Evolutionary conservation across 148 eudicot genomes (phyloP), one percentile per base, ranked within the genome.

Genomic region (Amaranthus cruentus): DNA sequence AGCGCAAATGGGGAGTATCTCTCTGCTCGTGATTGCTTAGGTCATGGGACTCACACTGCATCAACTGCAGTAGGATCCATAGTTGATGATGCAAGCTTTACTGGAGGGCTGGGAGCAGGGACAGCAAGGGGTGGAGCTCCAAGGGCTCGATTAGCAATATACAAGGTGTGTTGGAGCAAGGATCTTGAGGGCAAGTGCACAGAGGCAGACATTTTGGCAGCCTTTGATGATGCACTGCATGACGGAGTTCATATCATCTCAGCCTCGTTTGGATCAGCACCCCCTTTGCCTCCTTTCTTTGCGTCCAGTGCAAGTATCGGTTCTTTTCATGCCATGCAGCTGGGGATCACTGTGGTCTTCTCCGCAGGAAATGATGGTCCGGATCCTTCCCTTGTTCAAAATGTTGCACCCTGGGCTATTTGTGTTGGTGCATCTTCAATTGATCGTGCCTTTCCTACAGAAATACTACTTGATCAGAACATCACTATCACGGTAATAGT

Each of bases 171-270:
- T 64, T 64, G 68, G 68, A 28, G 38, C 38, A 28, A 28, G 38
- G 38, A 28, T 28, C 38, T 28, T 28, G 38, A 28, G 38, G 38
- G 38, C 38, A 28, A 77, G 0, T 90, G 92, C 68, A 0, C 2
- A 0, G 80, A 43, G 0, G 15, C 53, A 0, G 59, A 72, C 9
- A 49, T 88, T 0, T 5, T 90, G 6, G 83, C 85, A 4, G 96
- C 78, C 1, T 88, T 84, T 55, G 87, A 88, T 46, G 81, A 84
- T 53, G 92, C 88, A 1, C 81, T 90, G 21, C 86, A 83, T 10
- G 92, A 90, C 73, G 93, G 92, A 6, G 90, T 90, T 38, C 89
- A 88, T 63, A 42, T 90, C 13, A 77, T 88, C 12, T 58, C 90
- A 0, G 43, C 85, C 12, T 88, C 96, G 0, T 0, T 88, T 0